Base-by-base conservation (phyloP, 1,284 basidiomycete genomes). In the Golubevia sp. region DNA sequence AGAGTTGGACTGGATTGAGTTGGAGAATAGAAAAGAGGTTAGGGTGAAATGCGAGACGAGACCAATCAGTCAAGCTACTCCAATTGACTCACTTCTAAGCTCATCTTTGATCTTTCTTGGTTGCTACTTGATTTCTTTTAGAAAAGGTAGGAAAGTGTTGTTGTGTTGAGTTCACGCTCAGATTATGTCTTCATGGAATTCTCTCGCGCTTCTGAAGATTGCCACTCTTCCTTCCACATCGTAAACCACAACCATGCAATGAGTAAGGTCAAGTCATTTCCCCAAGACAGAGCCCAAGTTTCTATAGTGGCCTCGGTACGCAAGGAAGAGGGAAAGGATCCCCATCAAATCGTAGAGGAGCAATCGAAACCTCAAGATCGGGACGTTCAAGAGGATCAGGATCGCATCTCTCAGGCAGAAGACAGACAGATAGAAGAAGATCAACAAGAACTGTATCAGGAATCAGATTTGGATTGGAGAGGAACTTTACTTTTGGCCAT, bases 401-500 rank as follows among this genome's bases (percentile, higher is more conserved):
- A 44, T 13, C 13, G 18, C 38, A n/a, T n/a, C n/a, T n/a, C n/a
- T n/a, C n/a, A n/a, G n/a, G n/a, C n/a, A n/a, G n/a, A n/a, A n/a
- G n/a, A n/a, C n/a, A n/a, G n/a, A n/a, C n/a, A n/a, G n/a, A n/a
- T n/a, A n/a, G 38, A 44, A 13, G 38, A 44, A 44, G 38, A 44
- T 13, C 13, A 44, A 18, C 38, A 44, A 44, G 38, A 13, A 13
- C 13, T 44, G 18, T 8, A 44, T 44, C 38, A 44, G 38, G 38
- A 18, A 44, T 44, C 38, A 44, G 38, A 44, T 44, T 18, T 44
- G 18, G 38, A 44, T 18, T 44, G 38, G 38, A 44, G 38, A 44
- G 38, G 38, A 44, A 44, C 38, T 44, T 38, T 38, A 44, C 64
- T 74, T 11, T 63, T 74, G n/a, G 70, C 70, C 34, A 53, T 72